Percentiles rank a stretch among this genome's conserved stretches.
Evolutionary conservation across 1,139 yeast species (phyloP).

Genomic region (Candida smagusa): DNA sequence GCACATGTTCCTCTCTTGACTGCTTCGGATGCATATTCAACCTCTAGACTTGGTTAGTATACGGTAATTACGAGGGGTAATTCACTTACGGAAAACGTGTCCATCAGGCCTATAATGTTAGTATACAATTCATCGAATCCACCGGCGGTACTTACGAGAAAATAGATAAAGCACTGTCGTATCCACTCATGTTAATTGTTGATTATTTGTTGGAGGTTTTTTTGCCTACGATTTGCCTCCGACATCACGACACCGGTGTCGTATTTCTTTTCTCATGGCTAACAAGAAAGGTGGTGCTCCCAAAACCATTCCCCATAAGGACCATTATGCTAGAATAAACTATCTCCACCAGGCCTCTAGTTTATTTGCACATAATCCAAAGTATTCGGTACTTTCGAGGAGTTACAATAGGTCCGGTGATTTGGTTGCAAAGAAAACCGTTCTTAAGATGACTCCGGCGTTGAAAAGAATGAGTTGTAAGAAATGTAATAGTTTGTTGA

Average conservation of each 20-base stretch:
- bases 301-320: conserved; percentile 47
- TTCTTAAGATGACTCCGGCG: conserved; percentile 56
- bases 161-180: conserved; percentile 98
- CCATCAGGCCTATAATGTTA: conserved; percentile 81
- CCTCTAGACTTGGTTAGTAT: conserved; percentile 53
- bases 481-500: conserved; percentile 45
- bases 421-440: conserved; percentile 59
- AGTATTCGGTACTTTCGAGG: conserved; percentile 40
- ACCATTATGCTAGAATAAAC: conserved; percentile 57
- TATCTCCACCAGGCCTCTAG: conserved; percentile 53
- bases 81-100: conserved; percentile 80
- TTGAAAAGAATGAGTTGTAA: conserved; percentile 64
- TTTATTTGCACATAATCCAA: conserved; percentile 19
- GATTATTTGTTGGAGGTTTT: conserved; percentile 3
- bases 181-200: conserved; percentile 73
- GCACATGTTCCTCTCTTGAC: conserved; percentile 98
- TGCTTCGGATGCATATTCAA: conserved; percentile 96
- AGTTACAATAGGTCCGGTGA: conserved; percentile 46
- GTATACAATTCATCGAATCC: conserved; percentile 8
- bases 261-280: background rate
- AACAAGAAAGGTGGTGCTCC: conserved; percentile 15
- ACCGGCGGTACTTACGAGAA: conserved; percentile 67
- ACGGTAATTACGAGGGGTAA: background rate
- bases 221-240: conserved; percentile 8
- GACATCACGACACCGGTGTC: conserved; percentile 4